phyloP scores from a whole-genome alignment of 2,329 filamentous ascomycete genomes.

The Coccinonectria pachysandricola region DNA sequence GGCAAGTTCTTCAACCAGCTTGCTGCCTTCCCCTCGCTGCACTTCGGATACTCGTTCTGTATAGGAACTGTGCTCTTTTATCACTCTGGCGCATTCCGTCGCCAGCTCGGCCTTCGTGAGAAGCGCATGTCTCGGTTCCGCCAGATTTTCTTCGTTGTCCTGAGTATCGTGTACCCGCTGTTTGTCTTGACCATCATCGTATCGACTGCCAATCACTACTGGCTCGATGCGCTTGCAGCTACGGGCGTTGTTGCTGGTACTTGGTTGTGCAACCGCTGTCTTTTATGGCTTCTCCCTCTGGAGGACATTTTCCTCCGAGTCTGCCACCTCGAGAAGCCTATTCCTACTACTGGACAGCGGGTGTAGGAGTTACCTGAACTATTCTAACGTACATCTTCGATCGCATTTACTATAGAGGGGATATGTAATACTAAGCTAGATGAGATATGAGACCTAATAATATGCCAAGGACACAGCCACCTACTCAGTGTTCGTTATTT shows the following conservation, averaged over 20 bases:
- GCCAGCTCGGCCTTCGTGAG: slow-evolving; percentile 1
- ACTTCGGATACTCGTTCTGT: slow-evolving; percentile 45
- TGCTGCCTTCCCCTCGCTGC: slow-evolving; percentile 47
- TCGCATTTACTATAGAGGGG: too few relatives aligned
- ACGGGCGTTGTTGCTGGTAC: slow-evolving; percentile 49
- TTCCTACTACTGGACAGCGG: slow-evolving; percentile 37
- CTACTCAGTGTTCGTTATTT: too few relatives aligned
- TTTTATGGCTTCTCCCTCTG: slow-evolving; percentile 50
- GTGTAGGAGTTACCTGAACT: too few relatives aligned
- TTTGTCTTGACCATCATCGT: slow-evolving; percentile 47
- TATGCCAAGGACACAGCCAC: too few relatives aligned
- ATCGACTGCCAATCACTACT: slow-evolving; percentile 51
- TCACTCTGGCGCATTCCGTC: slow-evolving; percentile 33
- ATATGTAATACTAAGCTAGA: too few relatives aligned
- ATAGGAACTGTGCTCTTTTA: slow-evolving; percentile 42
- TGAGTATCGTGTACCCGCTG: slow-evolving; percentile 41
- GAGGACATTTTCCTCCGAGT: slow-evolving; percentile 56
- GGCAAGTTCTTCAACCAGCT: slow-evolving; percentile 47
- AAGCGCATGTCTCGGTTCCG: not conserved
- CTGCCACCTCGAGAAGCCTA: slow-evolving; percentile 52
- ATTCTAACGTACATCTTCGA: too few relatives aligned
- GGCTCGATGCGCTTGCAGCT: slow-evolving; percentile 55
- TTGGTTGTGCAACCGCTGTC: slow-evolving; percentile 38
- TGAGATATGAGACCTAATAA: too few relatives aligned
- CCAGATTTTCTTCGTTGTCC: slow-evolving; percentile 12